Base-by-base conservation (phyloP, 2,329 filamentous ascomycete genomes). In the Acephala macrosclerotiorum region DNA sequence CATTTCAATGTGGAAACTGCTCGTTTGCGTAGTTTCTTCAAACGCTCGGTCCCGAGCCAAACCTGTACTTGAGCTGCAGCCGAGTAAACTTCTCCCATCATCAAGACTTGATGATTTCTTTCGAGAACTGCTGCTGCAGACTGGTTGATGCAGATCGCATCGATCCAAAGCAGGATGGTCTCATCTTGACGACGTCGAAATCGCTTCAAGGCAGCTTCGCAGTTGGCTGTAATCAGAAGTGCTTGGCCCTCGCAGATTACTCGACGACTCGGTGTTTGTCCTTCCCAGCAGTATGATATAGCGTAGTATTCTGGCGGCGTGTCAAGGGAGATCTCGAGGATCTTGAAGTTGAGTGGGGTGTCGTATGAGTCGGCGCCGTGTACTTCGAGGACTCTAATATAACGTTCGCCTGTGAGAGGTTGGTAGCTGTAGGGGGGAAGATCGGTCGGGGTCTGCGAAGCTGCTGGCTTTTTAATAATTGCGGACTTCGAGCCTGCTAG, bases 221-320 rank as follows among this genome's bases (percentile, higher is more conserved):
- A 63, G 53, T 63, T 63, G 26, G 33, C n/a, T 7, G 61, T 63
- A 11, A 63, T 18, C 3, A 58, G 40, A 11, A 63, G 36, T 1
- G 18, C 25, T n/a, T 58, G 22, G 12, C 40, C 53, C 7, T 63
- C 53, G 38, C 61, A 63, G 20, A 58, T 26, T 22, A 58, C 38
- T 7, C 2, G 14, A 22, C 49, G 38, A 18, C 6, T 58, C 3
- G 61, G 61, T n/a, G 25, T 49, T 25, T 63, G 61, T 5, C 53
- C 53, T 51, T 58, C 61, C 61, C 61, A 63, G 61, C 61, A 63
- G 61, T 63, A 63, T 26, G 61, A 63, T 11, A 58, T 55, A n/a
- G 61, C 61, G 33, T 36, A 49, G 26, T 58, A 63, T 9, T 45
- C 18, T n/a, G 58, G 58, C 2, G 25, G 26, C 12, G 58, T 22